Base-by-base conservation (phyloP, 306 rosid genomes). In the Inga leiocalycina region DNA sequence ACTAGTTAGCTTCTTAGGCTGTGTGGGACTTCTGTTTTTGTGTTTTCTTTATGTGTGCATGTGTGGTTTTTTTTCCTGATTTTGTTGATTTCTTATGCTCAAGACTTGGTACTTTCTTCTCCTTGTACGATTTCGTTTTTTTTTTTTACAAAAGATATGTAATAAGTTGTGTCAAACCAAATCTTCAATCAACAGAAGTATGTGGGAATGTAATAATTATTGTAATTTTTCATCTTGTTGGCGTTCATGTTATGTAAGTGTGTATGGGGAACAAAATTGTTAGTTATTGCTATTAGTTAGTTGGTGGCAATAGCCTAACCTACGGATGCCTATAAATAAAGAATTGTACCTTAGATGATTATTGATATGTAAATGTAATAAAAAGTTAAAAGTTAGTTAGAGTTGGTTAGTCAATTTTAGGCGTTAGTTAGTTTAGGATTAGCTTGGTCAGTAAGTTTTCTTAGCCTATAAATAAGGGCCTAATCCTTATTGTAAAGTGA, bases 151-250 rank as follows among this genome's bases (percentile, higher is more conserved):
- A 14, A 65, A 32, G 15, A 6, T 30, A 12, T 30, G 14, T 12
- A 12, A 73, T 73, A 15, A 15, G 24, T 48, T 73, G 4, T 48
- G 41, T 73, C 34, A 32, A 46, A 73, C 43, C 44, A 41, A 6
- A 43, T 10, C 70, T 82, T 65, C 66, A 72, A 64, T 67, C 70
- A 68, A 52, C n/a, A 43, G 64, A 41, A 54, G 49, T 73, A 32
- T 34, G 39, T 70, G 22, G 27, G 54, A 37, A 48, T 43, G 3
- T 76, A 59, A 62, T 52, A 65, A 10, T 34, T 78, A 32, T 24
- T 37, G 3, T 43, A 62, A 71, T 32, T 77, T 27, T 81, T 73
- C 41, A 32, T 80, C 77, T 62, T 41, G 37, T 45, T 71, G 67
- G 68, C 41, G 30, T 39, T 34, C 73, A 30, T 56, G 22, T n/a